phyloP scores from a whole-genome alignment of 352 stramenopile genomes.

The Phytophthora ramorum region DNA sequence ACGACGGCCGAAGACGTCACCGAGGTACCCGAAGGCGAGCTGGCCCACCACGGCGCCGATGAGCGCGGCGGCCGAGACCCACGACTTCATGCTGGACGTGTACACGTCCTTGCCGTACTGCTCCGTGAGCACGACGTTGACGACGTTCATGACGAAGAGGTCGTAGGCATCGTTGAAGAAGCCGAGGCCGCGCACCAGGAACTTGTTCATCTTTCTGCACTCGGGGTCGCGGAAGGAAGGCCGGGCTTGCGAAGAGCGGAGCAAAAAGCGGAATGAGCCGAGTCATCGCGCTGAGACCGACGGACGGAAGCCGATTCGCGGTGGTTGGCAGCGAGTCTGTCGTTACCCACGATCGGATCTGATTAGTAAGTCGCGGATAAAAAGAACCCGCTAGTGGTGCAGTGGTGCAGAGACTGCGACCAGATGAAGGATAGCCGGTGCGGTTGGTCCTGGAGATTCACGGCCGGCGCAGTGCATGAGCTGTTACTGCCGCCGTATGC shows the following conservation, averaged over 20 bases:
- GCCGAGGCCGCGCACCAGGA: slow-evolving; percentile 71
- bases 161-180: slow-evolving; percentile 87
- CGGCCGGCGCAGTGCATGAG: background rate
- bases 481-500: background rate
- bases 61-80: slow-evolving; percentile 62
- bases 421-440: slow-evolving; percentile 23
- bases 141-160: slow-evolving; percentile 85
- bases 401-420: slow-evolving; percentile 22
- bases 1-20: slow-evolving; percentile 65
- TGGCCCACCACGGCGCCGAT: slow-evolving; percentile 69
- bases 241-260: slow-evolving; percentile 10
- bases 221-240: background rate
- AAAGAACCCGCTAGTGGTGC: slow-evolving; percentile 22
- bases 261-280: slow-evolving; percentile 36
- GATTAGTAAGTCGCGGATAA: slow-evolving; percentile 32
- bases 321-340: slow-evolving; percentile 4
- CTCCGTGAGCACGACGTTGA: slow-evolving; percentile 85
- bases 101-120: slow-evolving; percentile 71
- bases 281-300: slow-evolving; percentile 4
- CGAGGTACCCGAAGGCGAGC: slow-evolving; percentile 63
- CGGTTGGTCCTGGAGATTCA: slow-evolving; percentile 20
- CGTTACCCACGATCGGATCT: slow-evolving; percentile 27
- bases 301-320: slow-evolving; percentile 9
- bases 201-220: slow-evolving; percentile 56
- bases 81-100: slow-evolving; percentile 66